Evolutionary conservation across 768 basidiomycete species (phyloP).

Genomic region (Amanita subjunquillea): DNA sequence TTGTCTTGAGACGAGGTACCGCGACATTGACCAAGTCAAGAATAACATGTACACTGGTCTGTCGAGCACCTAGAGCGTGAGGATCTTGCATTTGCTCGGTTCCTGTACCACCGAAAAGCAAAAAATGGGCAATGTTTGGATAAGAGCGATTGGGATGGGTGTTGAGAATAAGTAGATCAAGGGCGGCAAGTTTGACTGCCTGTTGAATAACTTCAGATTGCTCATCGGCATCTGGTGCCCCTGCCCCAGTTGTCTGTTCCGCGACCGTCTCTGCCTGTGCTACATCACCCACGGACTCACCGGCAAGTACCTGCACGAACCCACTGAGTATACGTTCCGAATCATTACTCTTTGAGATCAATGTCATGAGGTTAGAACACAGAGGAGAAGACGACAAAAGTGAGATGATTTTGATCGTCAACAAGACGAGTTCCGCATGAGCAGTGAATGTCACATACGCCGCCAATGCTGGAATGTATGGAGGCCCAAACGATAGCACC

Average conservation of each 20-base stretch:
- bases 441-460: constrained; percentile 66
- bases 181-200: constrained; percentile 62
- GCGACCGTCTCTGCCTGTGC: constrained; percentile 47
- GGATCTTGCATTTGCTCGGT: constrained; percentile 67
- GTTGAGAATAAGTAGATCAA: constrained; percentile 75
- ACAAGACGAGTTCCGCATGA: constrained; percentile 62
- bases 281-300: constrained; percentile 53
- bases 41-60: constrained; percentile 72
- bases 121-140: constrained; percentile 82
- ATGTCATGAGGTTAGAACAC: constrained; percentile 63
- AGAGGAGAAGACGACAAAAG: constrained; percentile 55
- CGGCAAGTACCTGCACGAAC: constrained; percentile 56
- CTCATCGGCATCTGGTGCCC: constrained; percentile 48
- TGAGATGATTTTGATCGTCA: constrained; percentile 71
- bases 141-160: constrained; percentile 51
- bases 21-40: constrained; percentile 69
- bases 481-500: constrained; percentile 56
- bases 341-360: constrained; percentile 73
- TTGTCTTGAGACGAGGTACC: constrained; percentile 44
- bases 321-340: constrained; percentile 80
- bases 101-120: constrained; percentile 64
- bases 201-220: constrained; percentile 43
- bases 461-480: constrained; percentile 73
- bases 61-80: constrained; percentile 56
- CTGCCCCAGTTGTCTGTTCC: constrained; percentile 63